These are phyloP conservation scores for Penstemon barbatus DNA, from an alignment of 257 asterid species.

Conservation along the genomic window DNA sequence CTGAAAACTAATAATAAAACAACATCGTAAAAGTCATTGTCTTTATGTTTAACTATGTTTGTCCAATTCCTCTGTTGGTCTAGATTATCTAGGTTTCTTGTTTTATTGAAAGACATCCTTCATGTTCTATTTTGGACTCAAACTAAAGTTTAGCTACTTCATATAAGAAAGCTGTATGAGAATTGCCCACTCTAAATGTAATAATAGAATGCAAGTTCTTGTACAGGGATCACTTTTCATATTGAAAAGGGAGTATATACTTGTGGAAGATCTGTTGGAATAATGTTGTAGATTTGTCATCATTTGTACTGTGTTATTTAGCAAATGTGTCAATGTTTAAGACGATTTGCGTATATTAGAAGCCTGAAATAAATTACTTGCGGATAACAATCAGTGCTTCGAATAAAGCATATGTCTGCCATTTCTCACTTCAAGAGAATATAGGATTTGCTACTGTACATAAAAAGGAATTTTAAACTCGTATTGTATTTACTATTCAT, in stretches of 20 bases:
- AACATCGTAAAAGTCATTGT: background rate
- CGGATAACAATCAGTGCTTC: conserved; percentile 7
- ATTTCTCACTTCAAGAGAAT: background rate
- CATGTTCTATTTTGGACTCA: background rate
- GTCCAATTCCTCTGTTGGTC: background rate
- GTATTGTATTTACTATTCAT: conserved; percentile 1
- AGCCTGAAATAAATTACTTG: conserved; percentile 18
- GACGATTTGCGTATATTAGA: conserved; percentile 23
- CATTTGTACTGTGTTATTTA: background rate
- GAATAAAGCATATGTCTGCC: conserved; percentile 20
- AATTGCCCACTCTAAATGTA: background rate
- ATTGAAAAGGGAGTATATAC: background rate
- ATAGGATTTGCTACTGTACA: background rate
- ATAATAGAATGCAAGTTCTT: background rate
- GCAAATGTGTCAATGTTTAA: conserved; percentile 7
- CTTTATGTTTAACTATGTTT: background rate
- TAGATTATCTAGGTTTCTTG: background rate
- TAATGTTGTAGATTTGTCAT: background rate
- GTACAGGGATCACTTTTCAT: background rate
- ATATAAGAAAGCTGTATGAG: background rate
- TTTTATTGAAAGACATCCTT: conserved; percentile 14
- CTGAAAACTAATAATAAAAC: background rate
- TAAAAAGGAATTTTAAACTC: background rate
- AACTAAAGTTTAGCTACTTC: conserved; percentile 12
- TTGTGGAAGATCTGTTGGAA: background rate